phyloP scores from a whole-genome alignment of 805 yeast genomes.

The Kodamaea kaohsiungensis region DNA sequence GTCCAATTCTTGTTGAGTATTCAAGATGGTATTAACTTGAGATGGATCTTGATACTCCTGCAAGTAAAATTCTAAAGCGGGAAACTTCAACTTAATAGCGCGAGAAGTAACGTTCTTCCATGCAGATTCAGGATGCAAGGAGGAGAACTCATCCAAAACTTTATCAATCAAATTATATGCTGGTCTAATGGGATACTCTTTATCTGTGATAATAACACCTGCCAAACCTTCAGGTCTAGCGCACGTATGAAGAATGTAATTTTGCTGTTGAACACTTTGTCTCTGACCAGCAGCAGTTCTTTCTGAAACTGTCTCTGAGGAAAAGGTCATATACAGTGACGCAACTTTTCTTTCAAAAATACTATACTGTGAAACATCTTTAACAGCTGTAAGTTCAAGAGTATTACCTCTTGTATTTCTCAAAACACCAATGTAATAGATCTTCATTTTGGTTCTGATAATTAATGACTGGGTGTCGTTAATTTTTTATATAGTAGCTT shows the following conservation, averaged over 20 bases:
- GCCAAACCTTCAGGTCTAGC: slow-evolving; percentile 88
- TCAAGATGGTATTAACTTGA: slow-evolving; percentile 95
- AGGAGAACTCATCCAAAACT: slow-evolving; percentile 83
- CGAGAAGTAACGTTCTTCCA: slow-evolving; percentile 58
- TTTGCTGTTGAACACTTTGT: slow-evolving; percentile 90
- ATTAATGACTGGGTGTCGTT: no score
- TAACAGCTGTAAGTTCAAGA: slow-evolving; percentile 73
- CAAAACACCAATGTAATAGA: slow-evolving; percentile 86
- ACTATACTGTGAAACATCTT: slow-evolving; percentile 82
- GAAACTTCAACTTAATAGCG: slow-evolving; percentile 50
- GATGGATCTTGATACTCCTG: slow-evolving; percentile 92
- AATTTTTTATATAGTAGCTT: no score
- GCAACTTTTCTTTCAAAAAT: slow-evolving; percentile 84
- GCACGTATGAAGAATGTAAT: slow-evolving; percentile 89
- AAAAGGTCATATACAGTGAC: slow-evolving; percentile 92
- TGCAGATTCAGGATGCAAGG: slow-evolving; percentile 72
- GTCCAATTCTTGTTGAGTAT: slow-evolving; percentile 96
- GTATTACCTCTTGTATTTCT: slow-evolving; percentile 64
- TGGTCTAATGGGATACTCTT: slow-evolving; percentile 95
- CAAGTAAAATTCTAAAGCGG: slow-evolving; percentile 67
- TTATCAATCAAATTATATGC: slow-evolving; percentile 92
- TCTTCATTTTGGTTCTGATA: slow-evolving; percentile 58
- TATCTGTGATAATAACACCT: slow-evolving; percentile 89
- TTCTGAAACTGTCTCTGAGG: slow-evolving; percentile 84
- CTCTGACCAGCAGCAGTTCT: slow-evolving; percentile 89